Evolutionary conservation across 805 yeast species (phyloP).

Genomic region (Suhomyces faveliae): DNA sequence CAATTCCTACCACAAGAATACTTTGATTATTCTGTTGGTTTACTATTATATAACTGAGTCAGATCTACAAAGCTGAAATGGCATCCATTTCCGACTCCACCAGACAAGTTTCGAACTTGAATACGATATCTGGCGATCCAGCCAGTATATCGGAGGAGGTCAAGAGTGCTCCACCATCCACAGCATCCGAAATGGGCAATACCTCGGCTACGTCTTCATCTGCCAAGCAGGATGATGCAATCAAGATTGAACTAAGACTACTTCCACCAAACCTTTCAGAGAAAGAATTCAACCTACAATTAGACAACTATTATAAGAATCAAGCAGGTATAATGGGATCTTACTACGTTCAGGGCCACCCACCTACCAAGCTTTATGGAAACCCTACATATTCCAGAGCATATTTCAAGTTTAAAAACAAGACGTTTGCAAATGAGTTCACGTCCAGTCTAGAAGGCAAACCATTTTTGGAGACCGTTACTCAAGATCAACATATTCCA

Average conservation of each 20-base stretch:
- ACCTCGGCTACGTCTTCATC: not conserved
- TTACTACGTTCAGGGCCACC: constrained; percentile 18
- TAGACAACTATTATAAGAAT: constrained; percentile 15
- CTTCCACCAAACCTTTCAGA: constrained; percentile 23
- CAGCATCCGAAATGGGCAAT: not conserved
- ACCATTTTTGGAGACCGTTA: constrained; percentile 23
- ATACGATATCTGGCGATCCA: not conserved
- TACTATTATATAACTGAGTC: not conserved
- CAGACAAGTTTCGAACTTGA: not conserved
- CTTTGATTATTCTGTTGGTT: not conserved
- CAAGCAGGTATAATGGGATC: constrained; percentile 1
- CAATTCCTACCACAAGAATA: not conserved
- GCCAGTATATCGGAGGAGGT: not conserved
- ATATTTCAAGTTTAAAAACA: constrained; percentile 14
- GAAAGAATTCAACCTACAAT: constrained; percentile 17
- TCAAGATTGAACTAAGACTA: constrained; percentile 17
- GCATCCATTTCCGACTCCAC: not conserved
- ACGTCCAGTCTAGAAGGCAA: constrained; percentile 12
- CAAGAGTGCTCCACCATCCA: not conserved
- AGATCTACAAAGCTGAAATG: not conserved
- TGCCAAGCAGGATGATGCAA: constrained; percentile 1
- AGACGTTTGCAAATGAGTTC: constrained; percentile 10
- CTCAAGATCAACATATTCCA: constrained; percentile 32
- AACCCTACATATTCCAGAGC: constrained; percentile 20
- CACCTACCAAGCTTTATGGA: constrained; percentile 17